These are phyloP conservation scores for Mycena belliarum DNA, from an alignment of 768 basidiomycete species.

Conservation along the genomic window DNA sequence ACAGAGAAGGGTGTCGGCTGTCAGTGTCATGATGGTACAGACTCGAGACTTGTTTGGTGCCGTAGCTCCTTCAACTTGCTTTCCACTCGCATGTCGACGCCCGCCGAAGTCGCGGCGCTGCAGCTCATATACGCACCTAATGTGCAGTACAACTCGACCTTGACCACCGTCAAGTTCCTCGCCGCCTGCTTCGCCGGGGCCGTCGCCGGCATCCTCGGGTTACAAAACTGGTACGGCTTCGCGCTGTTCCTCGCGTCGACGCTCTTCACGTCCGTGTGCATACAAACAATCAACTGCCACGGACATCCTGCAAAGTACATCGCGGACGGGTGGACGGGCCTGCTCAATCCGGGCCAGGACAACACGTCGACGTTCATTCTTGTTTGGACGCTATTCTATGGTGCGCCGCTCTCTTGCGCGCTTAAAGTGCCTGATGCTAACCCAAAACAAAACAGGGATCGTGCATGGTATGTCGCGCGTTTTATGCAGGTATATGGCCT, in stretches of 20 bases:
- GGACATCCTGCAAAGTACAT: slow-evolving; percentile 64
- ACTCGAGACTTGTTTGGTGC: neutral
- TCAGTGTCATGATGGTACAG: neutral
- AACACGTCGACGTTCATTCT: slow-evolving; percentile 89
- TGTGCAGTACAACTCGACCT: slow-evolving; percentile 59
- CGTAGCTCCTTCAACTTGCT: neutral
- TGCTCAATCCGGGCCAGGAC: slow-evolving; percentile 86
- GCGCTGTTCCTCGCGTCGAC: slow-evolving; percentile 71
- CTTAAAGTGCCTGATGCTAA: neutral
- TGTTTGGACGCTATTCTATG: slow-evolving; percentile 93
- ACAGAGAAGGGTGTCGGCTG: slow-evolving; percentile 39
- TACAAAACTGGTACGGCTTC: slow-evolving; percentile 85
- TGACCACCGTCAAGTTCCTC: slow-evolving; percentile 75
- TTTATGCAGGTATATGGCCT: neutral
- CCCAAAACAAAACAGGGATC: slow-evolving; percentile 35
- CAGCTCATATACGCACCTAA: slow-evolving; percentile 71
- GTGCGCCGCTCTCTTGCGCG: slow-evolving; percentile 45
- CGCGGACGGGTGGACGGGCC: slow-evolving; percentile 61
- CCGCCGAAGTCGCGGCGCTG: slow-evolving; percentile 50
- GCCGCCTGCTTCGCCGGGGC: slow-evolving; percentile 86
- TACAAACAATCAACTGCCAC: slow-evolving; percentile 72
- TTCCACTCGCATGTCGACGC: slow-evolving; percentile 43
- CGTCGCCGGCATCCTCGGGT: slow-evolving; percentile 84
- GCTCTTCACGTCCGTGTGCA: slow-evolving; percentile 62
- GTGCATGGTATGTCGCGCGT: slow-evolving; percentile 42